A percentile compares a stretch with the other conserved stretches of the same genome.
Evolutionary conservation across 352 stramenopile species (phyloP).

Genomic region (Phytophthora ohioensis): DNA sequence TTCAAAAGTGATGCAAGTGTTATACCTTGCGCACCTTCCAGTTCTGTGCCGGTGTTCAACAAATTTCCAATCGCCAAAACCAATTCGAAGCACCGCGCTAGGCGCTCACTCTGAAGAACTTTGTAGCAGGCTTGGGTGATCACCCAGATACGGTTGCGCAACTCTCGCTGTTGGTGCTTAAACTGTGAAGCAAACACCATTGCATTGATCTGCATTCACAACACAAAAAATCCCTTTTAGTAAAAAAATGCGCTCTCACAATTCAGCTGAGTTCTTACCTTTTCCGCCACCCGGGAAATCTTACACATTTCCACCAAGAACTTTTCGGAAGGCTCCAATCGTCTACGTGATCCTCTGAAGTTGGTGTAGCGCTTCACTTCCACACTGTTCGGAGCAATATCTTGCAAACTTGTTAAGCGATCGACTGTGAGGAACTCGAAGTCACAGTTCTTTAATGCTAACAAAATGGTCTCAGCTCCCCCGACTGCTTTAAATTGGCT

Average conservation of each 20-base stretch:
- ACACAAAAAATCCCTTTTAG: conserved; percentile 3
- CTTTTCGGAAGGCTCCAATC: conserved; percentile 63
- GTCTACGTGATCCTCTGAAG: conserved; percentile 61
- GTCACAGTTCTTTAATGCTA: conserved; percentile 57
- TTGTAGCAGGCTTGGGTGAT: conserved; percentile 75
- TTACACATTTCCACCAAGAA: conserved; percentile 82
- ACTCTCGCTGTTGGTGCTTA: conserved; percentile 59
- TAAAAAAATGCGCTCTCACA: not conserved
- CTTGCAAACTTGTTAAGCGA: conserved; percentile 61
- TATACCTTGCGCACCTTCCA: conserved; percentile 72
- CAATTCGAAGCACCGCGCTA: conserved; percentile 81
- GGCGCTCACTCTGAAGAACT: conserved; percentile 71
- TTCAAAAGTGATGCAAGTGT: conserved; percentile 83
- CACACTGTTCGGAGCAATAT: conserved; percentile 72
- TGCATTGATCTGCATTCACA: conserved; percentile 56
- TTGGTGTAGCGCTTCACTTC: conserved; percentile 79
- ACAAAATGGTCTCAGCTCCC: conserved; percentile 57
- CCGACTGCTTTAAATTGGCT: conserved; percentile 77
- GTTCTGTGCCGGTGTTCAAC: conserved; percentile 76
- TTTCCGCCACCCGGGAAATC: conserved; percentile 74
- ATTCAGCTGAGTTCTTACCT: conserved; percentile 46
- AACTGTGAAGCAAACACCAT: conserved; percentile 81
- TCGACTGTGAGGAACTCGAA: conserved; percentile 72
- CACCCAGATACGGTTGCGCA: conserved; percentile 50
- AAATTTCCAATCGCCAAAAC: conserved; percentile 80